Percentiles rank a stretch among this genome's conserved stretches.
phyloP scores from a whole-genome alignment of 164 flowering plant species.

The Saururus chinensis region DNA sequence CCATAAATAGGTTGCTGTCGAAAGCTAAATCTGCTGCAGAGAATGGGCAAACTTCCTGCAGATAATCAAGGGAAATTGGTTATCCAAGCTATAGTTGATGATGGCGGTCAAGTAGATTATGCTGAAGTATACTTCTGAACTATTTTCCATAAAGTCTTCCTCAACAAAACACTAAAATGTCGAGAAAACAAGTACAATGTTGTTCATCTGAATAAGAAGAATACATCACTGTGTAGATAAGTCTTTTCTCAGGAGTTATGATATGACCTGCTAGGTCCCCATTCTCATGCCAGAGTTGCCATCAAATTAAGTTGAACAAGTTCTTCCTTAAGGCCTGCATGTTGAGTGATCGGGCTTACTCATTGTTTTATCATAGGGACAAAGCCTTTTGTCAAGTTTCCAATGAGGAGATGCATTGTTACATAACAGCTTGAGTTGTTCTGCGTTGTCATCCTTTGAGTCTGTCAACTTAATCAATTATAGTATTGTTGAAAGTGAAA shows the following conservation, averaged over 20 bases:
- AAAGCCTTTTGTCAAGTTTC: too few relatives aligned
- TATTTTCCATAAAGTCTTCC: neutral
- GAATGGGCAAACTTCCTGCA: constrained; percentile 46
- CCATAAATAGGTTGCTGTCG: constrained; percentile 56
- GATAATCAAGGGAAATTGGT: constrained; percentile 44
- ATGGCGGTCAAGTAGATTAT: constrained; percentile 86
- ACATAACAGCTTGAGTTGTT: too few relatives aligned
- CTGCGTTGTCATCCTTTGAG: too few relatives aligned
- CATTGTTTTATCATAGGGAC: too few relatives aligned
- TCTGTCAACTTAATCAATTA: too few relatives aligned
- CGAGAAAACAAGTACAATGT: neutral
- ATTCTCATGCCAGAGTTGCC: too few relatives aligned
- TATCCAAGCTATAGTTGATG: constrained; percentile 39
- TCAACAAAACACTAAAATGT: neutral
- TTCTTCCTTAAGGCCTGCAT: too few relatives aligned
- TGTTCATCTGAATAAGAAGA: neutral
- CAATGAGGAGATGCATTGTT: too few relatives aligned
- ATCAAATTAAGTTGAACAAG: too few relatives aligned
- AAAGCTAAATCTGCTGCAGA: constrained; percentile 56
- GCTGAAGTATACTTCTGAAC: constrained; percentile 51
- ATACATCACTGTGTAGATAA: neutral
- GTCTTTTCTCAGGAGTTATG: neutral
- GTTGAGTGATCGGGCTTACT: too few relatives aligned
- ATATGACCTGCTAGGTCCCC: neutral
- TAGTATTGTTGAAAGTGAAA: too few relatives aligned